Percentiles rank a stretch among this genome's conserved stretches.
Evolutionary conservation across 164 flowering plant species (phyloP).

Genomic region (grape (Vitis vinifera)): ASM3070453v1 NC_081816.1:23190501-23191000

Average conservation of each 20-base stretch:
- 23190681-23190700: too few species aligned
- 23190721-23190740: constrained; percentile 20
- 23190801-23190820: constrained; percentile 8
- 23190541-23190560: too few species aligned
- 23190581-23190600: too few species aligned
- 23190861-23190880: constrained; percentile 10
- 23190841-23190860: constrained; percentile 14
- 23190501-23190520: too few species aligned
- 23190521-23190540: too few species aligned
- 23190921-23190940: constrained; percentile 26
- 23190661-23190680: too few species aligned
- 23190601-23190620: too few species aligned
- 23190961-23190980: constrained; percentile 24
- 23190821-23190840: background rate
- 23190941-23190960: constrained; percentile 9
- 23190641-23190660: too few species aligned
- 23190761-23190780: constrained; percentile 6
- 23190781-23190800: constrained; percentile 8
- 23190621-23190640: too few species aligned
- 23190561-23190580: too few species aligned
- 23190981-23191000: constrained; percentile 15
- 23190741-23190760: constrained; percentile 12
- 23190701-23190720: too few species aligned
- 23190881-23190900: constrained; percentile 11
- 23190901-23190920: constrained; percentile 17